Conservation (phyloP, 2,329 filamentous ascomycete genomes). For the Epichloe baconii region DNA sequence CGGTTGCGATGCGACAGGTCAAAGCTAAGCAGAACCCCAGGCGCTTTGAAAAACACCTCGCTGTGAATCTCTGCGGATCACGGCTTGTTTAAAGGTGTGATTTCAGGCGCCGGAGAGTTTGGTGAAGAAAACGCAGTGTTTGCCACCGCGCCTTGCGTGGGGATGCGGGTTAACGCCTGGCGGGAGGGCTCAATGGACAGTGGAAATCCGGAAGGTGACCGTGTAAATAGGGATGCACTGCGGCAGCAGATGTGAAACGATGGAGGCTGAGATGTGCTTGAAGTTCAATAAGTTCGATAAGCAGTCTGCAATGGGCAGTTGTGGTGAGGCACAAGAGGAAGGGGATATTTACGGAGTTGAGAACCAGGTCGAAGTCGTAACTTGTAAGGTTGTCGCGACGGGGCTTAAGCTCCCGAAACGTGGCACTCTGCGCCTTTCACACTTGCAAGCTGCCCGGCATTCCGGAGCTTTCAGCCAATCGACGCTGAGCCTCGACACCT, state of each 20-base stretch:
- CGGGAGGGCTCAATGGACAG: not conserved
- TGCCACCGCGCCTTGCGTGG: not conserved
- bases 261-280: not conserved
- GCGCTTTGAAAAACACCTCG: conserved; percentile 62
- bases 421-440: no score
- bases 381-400: not conserved
- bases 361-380: not conserved
- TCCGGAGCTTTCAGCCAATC: conserved; percentile 14
- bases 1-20: conserved; percentile 11
- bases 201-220: not conserved
- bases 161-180: not conserved
- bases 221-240: not conserved
- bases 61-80: conserved; percentile 73
- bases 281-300: not conserved
- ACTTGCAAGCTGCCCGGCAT: not conserved
- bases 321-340: not conserved
- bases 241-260: not conserved
- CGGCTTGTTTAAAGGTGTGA: conserved; percentile 82
- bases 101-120: conserved; percentile 22
- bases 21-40: conserved; percentile 15
- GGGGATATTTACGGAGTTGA: not conserved
- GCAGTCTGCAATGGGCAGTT: no score
- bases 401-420: no score
- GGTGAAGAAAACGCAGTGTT: not conserved
- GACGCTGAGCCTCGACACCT: conserved; percentile 8